A percentile compares a stretch with the other conserved stretches of the same genome.
phyloP scores from a whole-genome alignment of 2,329 filamentous ascomycete genomes.

The Aspergillus aculeatus region DNA sequence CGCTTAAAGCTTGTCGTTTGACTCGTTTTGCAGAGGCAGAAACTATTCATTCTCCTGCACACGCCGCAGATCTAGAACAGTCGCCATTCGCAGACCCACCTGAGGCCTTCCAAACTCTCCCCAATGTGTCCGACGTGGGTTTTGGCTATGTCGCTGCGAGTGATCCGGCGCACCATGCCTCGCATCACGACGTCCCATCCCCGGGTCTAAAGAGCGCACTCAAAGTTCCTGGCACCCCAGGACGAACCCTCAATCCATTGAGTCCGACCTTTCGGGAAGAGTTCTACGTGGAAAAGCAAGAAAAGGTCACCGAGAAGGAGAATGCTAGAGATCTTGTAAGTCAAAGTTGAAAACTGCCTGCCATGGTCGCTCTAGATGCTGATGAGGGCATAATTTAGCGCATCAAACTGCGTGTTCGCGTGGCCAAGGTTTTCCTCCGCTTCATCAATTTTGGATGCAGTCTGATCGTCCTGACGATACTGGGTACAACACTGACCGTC shows the following conservation, averaged over 20 bases:
- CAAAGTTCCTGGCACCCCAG: slow-evolving; percentile 80
- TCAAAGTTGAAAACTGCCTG: slow-evolving; percentile 18
- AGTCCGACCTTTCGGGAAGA: slow-evolving; percentile 93
- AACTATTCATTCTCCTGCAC: slow-evolving; percentile 61
- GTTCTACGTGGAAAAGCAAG: slow-evolving; percentile 79
- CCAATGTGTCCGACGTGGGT: slow-evolving; percentile 73
- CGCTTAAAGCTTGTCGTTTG: slow-evolving; percentile 54
- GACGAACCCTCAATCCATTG: slow-evolving; percentile 71
- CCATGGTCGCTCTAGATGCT: slow-evolving; percentile 33
- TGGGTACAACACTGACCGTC: slow-evolving; percentile 83
- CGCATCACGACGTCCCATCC: slow-evolving; percentile 63
- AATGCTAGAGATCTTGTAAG: slow-evolving; percentile 85
- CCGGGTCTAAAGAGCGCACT: slow-evolving; percentile 87
- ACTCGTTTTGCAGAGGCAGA: slow-evolving; percentile 66
- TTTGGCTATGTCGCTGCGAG: slow-evolving; percentile 81
- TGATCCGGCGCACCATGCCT: slow-evolving; percentile 49
- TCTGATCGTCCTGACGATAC: slow-evolving; percentile 87
- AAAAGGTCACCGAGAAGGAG: slow-evolving; percentile 76
- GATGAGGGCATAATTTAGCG: slow-evolving; percentile 58
- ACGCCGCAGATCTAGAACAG: slow-evolving; percentile 42
- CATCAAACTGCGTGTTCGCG: slow-evolving; percentile 84
- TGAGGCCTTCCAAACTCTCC: slow-evolving; percentile 51
- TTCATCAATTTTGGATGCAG: slow-evolving; percentile 96
- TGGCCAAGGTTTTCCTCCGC: slow-evolving; percentile 93
- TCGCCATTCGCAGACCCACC: slow-evolving; percentile 56